These are phyloP conservation scores for Emydomyces testavorans DNA, from an alignment of 2,329 filamentous ascomycete genomes.

Conservation along the genomic window DNA sequence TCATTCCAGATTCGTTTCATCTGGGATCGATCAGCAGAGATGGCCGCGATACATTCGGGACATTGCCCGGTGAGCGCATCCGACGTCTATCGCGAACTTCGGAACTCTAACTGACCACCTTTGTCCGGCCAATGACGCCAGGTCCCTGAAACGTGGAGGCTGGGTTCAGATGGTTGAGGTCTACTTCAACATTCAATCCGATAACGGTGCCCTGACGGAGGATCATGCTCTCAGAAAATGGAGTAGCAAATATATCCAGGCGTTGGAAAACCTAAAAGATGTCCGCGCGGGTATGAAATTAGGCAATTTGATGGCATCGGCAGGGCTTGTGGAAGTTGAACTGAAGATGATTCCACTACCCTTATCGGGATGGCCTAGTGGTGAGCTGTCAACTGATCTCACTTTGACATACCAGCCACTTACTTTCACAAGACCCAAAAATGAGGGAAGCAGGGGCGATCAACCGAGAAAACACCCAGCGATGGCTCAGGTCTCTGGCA, in stretches of 20 bases:
- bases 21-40: conserved; percentile 57
- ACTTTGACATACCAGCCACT: conserved; percentile 12
- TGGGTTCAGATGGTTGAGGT: conserved; percentile 87
- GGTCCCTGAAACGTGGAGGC: conserved; percentile 60
- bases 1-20: conserved; percentile 52
- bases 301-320: conserved; percentile 45
- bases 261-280: conserved; percentile 54
- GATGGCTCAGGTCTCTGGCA: conserved; percentile 31
- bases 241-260: conserved; percentile 54
- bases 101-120: not conserved
- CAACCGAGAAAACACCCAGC: conserved; percentile 30
- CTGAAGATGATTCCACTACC: conserved; percentile 54
- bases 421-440: conserved; percentile 29
- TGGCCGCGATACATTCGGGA: conserved; percentile 70
- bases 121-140: conserved; percentile 17
- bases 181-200: conserved; percentile 73
- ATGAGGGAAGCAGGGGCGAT: conserved; percentile 34
- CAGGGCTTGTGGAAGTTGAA: conserved; percentile 59
- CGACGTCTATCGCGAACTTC: not conserved
- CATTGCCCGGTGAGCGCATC: conserved; percentile 44
- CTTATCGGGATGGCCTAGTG: conserved; percentile 56
- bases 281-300: conserved; percentile 53
- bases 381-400: conserved; percentile 35
- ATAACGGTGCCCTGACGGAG: conserved; percentile 64
- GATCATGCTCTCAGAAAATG: conserved; percentile 54